These are phyloP conservation scores for Dalbergia cochinchinensis DNA, from an alignment of 306 rosid genomes.

Conservation along the genomic window DNA sequence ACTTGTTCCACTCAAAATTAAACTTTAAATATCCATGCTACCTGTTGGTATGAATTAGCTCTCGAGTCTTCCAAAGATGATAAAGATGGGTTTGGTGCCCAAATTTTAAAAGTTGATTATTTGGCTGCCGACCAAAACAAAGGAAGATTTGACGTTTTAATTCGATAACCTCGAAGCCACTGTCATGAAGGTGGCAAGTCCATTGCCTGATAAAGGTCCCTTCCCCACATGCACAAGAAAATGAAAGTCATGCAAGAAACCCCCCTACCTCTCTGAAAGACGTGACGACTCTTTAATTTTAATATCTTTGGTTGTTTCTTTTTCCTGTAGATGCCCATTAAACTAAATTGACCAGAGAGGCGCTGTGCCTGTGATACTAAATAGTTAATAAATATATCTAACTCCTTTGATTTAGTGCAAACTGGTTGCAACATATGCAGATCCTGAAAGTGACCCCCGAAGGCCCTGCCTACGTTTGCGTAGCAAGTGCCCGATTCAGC, in stretches of 20 bases:
- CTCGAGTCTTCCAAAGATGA: background rate
- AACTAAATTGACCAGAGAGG: background rate
- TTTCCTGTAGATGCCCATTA: constrained; percentile 8
- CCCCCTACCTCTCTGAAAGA: background rate
- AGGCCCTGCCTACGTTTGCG: background rate
- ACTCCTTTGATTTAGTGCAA: background rate
- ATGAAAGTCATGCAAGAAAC: constrained; percentile 37
- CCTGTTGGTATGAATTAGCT: background rate
- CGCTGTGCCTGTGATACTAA: background rate
- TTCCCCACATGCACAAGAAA: background rate
- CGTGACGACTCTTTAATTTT: constrained; percentile 7
- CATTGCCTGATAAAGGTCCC: constrained; percentile 18
- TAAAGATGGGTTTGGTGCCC: constrained; percentile 19
- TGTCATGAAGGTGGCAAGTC: constrained; percentile 10
- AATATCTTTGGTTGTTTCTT: background rate
- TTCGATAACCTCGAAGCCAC: constrained; percentile 1
- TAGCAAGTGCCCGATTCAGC: background rate
- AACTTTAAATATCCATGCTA: background rate
- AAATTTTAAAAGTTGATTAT: constrained; percentile 13
- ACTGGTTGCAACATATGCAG: background rate
- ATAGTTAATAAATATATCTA: background rate
- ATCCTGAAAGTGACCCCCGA: constrained; percentile 18
- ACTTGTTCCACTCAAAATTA: background rate
- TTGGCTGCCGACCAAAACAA: constrained; percentile 40
- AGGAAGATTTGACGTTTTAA: constrained; percentile 21